Percentiles rank a stretch among this genome's conserved stretches.
These are phyloP conservation scores for Canavalia gladiata DNA, from an alignment of 306 rosid genomes.

Conservation along the genomic window DNA sequence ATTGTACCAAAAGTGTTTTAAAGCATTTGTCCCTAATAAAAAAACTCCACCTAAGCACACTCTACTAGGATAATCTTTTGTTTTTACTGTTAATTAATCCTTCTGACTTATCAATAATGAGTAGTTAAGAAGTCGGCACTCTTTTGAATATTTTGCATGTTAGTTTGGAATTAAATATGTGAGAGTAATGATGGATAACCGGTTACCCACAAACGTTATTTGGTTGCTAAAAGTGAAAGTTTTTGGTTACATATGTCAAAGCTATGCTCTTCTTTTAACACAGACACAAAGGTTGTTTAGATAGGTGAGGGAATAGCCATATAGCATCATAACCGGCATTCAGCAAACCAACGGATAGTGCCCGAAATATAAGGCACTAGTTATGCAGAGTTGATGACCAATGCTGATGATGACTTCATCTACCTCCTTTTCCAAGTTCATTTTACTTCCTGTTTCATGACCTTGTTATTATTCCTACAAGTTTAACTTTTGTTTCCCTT, in stretches of 20 bases:
- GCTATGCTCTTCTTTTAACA: constrained; percentile 37
- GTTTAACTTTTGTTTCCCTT: constrained; percentile 19
- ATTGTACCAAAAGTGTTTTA: background rate
- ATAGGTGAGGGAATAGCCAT: constrained; percentile 26
- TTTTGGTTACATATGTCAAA: constrained; percentile 29
- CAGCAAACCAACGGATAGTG: constrained; percentile 21
- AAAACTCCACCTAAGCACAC: background rate
- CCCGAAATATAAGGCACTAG: constrained; percentile 36
- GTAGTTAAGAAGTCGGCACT: constrained; percentile 40
- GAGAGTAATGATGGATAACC: background rate
- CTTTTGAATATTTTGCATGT: constrained; percentile 40
- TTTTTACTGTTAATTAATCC: background rate
- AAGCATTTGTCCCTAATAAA: background rate
- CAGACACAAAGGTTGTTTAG: constrained; percentile 35
- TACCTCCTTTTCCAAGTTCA: background rate
- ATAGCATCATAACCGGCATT: background rate
- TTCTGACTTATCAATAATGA: constrained; percentile 1
- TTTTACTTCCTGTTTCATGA: background rate
- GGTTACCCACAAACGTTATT: background rate
- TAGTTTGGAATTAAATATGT: constrained; percentile 35
- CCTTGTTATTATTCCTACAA: background rate
- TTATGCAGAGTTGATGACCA: constrained; percentile 37
- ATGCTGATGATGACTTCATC: constrained; percentile 12
- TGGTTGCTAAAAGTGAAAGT: constrained; percentile 28
- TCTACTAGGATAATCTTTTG: background rate